phyloP scores from a whole-genome alignment of 345 rosid genomes.

The Aethionema arabicum region DNA sequence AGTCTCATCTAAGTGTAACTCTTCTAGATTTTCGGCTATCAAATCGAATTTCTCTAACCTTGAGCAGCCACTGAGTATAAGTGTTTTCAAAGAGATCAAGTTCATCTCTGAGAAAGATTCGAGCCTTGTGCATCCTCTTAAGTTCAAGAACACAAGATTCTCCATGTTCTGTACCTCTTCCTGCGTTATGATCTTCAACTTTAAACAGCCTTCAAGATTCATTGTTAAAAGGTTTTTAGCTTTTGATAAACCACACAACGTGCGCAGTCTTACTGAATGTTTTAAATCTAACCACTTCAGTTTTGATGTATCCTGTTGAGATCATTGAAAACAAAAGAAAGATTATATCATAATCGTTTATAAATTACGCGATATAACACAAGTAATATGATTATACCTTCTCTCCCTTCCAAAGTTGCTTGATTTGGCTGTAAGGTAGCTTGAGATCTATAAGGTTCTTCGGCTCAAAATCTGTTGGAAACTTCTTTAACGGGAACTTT shows the following conservation, averaged over 20 bases:
- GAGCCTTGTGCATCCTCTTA: constrained; percentile 20
- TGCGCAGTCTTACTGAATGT: constrained; percentile 1
- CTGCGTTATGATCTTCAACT: neutral
- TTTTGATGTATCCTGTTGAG: constrained; percentile 30
- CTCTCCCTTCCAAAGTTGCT: constrained; percentile 19
- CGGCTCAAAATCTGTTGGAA: constrained; percentile 18
- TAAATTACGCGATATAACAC: no score
- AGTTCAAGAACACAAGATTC: constrained; percentile 8
- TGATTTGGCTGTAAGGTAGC: constrained; percentile 14
- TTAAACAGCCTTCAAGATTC: constrained; percentile 17
- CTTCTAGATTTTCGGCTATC: constrained; percentile 12
- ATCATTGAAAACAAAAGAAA: neutral
- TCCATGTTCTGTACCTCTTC: constrained; percentile 2
- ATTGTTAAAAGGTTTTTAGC: constrained; percentile 22
- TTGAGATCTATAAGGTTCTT: constrained; percentile 24
- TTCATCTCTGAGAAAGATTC: constrained; percentile 2
- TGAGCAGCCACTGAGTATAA: constrained; percentile 22
- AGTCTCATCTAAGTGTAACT: constrained; percentile 14
- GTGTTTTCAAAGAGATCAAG: constrained; percentile 9
- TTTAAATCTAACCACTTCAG: constrained; percentile 25
- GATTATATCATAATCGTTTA: no score
- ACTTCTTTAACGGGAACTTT: constrained; percentile 17
- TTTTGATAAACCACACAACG: constrained; percentile 19
- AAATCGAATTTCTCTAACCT: constrained; percentile 17
- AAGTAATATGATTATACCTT: neutral